Conservation (phyloP, 2,329 filamentous ascomycete species). For the Trichoderma harzianum region DNA sequence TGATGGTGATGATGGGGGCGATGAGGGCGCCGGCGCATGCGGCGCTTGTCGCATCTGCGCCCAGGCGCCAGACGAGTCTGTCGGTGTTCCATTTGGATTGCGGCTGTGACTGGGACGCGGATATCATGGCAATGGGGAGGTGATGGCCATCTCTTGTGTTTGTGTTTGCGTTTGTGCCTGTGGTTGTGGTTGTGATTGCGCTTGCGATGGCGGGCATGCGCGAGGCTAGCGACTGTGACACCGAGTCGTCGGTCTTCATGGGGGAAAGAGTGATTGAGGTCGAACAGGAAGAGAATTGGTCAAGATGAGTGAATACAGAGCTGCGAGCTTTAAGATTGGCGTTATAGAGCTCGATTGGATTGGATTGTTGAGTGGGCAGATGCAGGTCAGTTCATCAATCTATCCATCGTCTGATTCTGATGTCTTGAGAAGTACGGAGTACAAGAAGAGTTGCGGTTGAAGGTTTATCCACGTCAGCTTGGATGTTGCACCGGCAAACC, state of each 20-base stretch:
- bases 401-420: background rate
- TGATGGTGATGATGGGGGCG: conserved; percentile 80
- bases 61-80: conserved; percentile 64
- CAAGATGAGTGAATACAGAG: background rate
- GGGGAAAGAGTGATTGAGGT: background rate
- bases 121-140: background rate
- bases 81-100: conserved; percentile 68
- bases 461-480: background rate
- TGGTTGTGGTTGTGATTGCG: background rate
- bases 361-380: background rate
- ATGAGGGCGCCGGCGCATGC: conserved; percentile 70
- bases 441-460: background rate
- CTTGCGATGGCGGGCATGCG: background rate
- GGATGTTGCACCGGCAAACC: background rate
- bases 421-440: background rate
- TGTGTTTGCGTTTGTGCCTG: background rate
- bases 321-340: background rate
- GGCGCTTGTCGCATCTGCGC: conserved; percentile 66
- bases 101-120: background rate
- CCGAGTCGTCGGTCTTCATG: conserved; percentile 9
- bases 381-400: background rate
- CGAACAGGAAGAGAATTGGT: background rate
- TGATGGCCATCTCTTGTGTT: background rate
- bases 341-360: no score
- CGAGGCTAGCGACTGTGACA: background rate